Percentiles rank a stretch among this genome's conserved stretches.
phyloP scores from a whole-genome alignment of 2,329 filamentous ascomycete species.

The Zelopaecilomyces penicillatus region DNA sequence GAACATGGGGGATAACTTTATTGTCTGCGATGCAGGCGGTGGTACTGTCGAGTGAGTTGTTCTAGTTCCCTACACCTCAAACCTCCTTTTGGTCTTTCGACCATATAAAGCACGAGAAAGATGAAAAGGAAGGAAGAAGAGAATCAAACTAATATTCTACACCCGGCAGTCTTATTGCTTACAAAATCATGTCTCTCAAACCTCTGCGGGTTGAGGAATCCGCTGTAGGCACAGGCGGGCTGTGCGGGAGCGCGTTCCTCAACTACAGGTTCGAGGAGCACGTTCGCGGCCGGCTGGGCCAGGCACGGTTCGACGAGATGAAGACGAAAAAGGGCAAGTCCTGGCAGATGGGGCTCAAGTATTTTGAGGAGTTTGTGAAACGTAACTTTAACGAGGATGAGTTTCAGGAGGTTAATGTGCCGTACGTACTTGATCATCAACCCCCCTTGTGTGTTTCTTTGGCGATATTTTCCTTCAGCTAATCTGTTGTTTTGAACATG shows the following conservation, averaged over 20 bases:
- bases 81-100: not conserved
- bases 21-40: slow-evolving; percentile 56
- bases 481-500: not conserved
- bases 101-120: not conserved
- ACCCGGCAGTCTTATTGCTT: slow-evolving; percentile 56
- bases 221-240: slow-evolving; percentile 67
- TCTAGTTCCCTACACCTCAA: not conserved
- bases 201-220: slow-evolving; percentile 70
- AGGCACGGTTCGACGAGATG: slow-evolving; percentile 63
- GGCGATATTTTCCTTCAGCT: not conserved
- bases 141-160: slow-evolving; percentile 12
- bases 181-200: slow-evolving; percentile 66
- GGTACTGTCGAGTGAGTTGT: slow-evolving; percentile 55
- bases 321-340: slow-evolving; percentile 69
- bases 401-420: slow-evolving; percentile 67
- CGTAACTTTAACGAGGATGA: slow-evolving; percentile 75
- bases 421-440: slow-evolving; percentile 34
- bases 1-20: slow-evolving; percentile 57
- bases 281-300: slow-evolving; percentile 58
- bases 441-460: not conserved
- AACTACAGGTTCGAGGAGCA: slow-evolving; percentile 78
- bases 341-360: slow-evolving; percentile 70
- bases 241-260: slow-evolving; percentile 71
- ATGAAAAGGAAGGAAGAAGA: not conserved
- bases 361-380: slow-evolving; percentile 81